A percentile compares a stretch with the other conserved stretches of the same genome.
Evolutionary conservation across 1,139 yeast genomes (phyloP).

Genomic region (Lodderomyces beijingensis): DNA sequence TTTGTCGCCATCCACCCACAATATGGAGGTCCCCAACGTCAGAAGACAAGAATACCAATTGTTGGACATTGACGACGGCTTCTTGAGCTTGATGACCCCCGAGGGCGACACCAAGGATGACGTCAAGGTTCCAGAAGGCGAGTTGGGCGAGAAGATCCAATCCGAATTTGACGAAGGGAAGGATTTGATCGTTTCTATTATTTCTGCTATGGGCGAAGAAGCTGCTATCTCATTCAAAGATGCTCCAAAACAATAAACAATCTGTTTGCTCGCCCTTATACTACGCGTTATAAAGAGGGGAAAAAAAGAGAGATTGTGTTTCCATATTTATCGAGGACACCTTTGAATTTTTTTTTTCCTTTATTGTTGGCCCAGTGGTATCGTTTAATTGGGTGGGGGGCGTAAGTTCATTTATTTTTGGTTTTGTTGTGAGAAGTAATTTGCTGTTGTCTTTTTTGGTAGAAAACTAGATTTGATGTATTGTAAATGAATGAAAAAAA

Average conservation of each 20-base stretch:
- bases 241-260: slow-evolving; percentile 70
- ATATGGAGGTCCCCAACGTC: slow-evolving; percentile 99
- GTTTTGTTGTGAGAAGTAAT: too few relatives aligned
- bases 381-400: too few relatives aligned
- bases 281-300: too few relatives aligned
- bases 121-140: slow-evolving; percentile 97
- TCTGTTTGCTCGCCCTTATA: too few relatives aligned
- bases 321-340: too few relatives aligned
- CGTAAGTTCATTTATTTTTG: too few relatives aligned
- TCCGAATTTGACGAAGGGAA: slow-evolving; percentile 95
- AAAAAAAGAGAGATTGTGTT: too few relatives aligned
- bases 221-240: slow-evolving; percentile 97
- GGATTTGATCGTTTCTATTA: slow-evolving; percentile 93
- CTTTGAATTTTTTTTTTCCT: too few relatives aligned
- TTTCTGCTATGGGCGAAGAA: slow-evolving; percentile 99
- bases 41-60: slow-evolving; percentile 93
- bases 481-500: not conserved
- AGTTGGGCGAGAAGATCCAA: slow-evolving; percentile 89
- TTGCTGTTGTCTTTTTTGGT: not conserved
- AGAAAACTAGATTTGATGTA: not conserved
- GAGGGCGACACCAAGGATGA: slow-evolving; percentile 99
- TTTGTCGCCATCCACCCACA: slow-evolving; percentile 99
- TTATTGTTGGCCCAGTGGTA: too few relatives aligned
- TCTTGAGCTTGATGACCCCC: slow-evolving; percentile 91
- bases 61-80: slow-evolving; percentile 97